A percentile compares a stretch with the other conserved stretches of the same genome.
phyloP scores from a whole-genome alignment of 2,329 filamentous ascomycete genomes.

The Hymenoscyphus occultus region DNA sequence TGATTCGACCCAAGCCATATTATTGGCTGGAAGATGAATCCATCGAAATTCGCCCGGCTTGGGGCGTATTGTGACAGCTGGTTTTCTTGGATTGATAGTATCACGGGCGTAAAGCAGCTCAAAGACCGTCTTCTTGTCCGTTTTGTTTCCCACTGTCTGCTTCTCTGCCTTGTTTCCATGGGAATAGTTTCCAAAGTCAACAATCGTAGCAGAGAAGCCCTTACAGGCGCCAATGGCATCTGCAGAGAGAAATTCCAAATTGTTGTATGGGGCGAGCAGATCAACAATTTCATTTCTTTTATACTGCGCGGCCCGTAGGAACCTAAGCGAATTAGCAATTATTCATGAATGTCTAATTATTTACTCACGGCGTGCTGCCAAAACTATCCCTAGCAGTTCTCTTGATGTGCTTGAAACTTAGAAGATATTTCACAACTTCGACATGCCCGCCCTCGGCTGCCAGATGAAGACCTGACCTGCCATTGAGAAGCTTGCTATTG shows the following conservation, averaged over 20 bases:
- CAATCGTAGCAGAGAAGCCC: slow-evolving; percentile 30
- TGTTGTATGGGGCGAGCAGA: slow-evolving; percentile 28
- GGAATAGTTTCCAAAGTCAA: slow-evolving; percentile 29
- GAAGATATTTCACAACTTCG: slow-evolving; percentile 23
- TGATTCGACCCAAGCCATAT: slow-evolving; percentile 32
- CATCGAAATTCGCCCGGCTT: slow-evolving; percentile 29
- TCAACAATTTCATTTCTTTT: slow-evolving; percentile 28
- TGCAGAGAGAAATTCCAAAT: slow-evolving; percentile 24
- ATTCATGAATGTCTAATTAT: not conserved
- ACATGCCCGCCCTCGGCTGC: slow-evolving; percentile 29
- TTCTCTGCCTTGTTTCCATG: slow-evolving; percentile 26
- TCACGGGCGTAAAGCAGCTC: slow-evolving; percentile 29
- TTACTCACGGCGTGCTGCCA: slow-evolving; percentile 25
- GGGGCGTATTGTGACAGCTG: slow-evolving; percentile 25
- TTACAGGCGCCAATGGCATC: slow-evolving; percentile 31
- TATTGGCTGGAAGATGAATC: slow-evolving; percentile 32
- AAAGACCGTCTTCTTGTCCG: slow-evolving; percentile 23
- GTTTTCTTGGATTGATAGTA: slow-evolving; percentile 25
- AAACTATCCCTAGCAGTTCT: slow-evolving; percentile 25
- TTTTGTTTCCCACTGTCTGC: slow-evolving; percentile 26
- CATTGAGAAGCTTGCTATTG: slow-evolving; percentile 30
- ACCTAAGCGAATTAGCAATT: slow-evolving; percentile 3
- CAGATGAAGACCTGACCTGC: slow-evolving; percentile 27
- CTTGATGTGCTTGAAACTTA: slow-evolving; percentile 25
- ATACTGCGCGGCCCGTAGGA: slow-evolving; percentile 28